phyloP scores from a whole-genome alignment of 148 eudicot species.

The Persicaria maculosa region DNA sequence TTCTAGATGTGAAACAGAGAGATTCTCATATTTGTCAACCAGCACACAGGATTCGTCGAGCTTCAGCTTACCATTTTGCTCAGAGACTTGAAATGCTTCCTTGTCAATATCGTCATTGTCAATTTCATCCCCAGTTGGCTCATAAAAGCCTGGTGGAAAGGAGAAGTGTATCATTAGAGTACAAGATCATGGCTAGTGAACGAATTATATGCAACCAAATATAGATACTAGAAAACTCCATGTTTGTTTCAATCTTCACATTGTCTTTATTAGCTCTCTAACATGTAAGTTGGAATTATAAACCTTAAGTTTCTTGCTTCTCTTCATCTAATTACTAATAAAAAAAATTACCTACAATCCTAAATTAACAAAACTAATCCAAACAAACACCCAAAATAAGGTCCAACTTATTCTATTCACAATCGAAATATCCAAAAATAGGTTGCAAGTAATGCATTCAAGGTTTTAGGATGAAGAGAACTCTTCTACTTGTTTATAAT shows the following conservation, averaged over 20 bases:
- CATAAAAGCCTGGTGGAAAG: slow-evolving; percentile 20
- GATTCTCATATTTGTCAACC: slow-evolving; percentile 20
- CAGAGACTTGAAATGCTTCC: slow-evolving; percentile 3
- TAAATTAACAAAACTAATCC: no score
- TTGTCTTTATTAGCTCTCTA: no score
- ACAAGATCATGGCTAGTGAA: neutral
- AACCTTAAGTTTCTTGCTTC: no score
- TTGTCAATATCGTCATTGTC: slow-evolving; percentile 21
- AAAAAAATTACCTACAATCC: neutral
- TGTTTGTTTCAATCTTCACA: no score
- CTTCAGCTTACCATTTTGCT: slow-evolving; percentile 12
- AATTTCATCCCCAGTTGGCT: slow-evolving; percentile 16
- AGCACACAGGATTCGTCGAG: slow-evolving; percentile 31
- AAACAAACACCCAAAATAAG: no score
- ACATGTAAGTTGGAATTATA: no score
- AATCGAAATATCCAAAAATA: no score
- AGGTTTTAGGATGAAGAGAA: no score
- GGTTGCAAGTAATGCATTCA: no score
- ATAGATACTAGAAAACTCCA: no score
- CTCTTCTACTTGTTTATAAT: no score
- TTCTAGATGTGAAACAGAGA: slow-evolving; percentile 5
- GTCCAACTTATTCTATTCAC: no score
- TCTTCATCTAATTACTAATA: slow-evolving; percentile 11
- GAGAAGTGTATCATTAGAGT: neutral
- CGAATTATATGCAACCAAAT: neutral